phyloP scores from a whole-genome alignment of 345 rosid genomes.

The Litchi chinensis region DNA sequence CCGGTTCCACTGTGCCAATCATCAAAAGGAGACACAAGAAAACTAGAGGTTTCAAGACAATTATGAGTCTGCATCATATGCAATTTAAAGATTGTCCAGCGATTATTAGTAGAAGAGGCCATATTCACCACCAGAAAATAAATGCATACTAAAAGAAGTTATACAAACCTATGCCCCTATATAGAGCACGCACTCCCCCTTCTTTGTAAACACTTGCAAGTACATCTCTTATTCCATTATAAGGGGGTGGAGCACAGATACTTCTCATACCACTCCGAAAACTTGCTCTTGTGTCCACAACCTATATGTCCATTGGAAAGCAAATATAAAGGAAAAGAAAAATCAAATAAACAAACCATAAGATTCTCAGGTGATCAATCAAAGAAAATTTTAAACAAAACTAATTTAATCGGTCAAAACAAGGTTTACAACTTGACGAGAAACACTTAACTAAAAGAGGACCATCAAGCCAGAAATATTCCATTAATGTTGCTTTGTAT shows the following conservation, averaged over 20 bases:
- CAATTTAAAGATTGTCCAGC: constrained; percentile 4
- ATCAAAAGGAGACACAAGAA: constrained; percentile 1
- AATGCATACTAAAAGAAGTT: constrained; percentile 10
- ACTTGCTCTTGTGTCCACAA: constrained; percentile 48
- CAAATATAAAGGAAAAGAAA: constrained; percentile 11
- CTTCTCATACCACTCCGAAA: constrained; percentile 40
- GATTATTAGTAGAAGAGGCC: not conserved
- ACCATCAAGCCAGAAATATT: not conserved
- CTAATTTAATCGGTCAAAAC: not conserved
- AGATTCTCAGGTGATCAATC: not conserved
- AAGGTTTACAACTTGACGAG: not conserved
- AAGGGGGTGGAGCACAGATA: constrained; percentile 53
- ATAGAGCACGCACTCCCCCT: constrained; percentile 80
- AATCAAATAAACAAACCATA: not conserved
- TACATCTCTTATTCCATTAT: constrained; percentile 75
- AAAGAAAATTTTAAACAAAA: not conserved
- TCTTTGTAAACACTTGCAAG: constrained; percentile 72
- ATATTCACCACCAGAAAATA: not conserved
- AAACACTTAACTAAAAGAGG: not conserved
- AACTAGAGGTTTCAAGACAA: constrained; percentile 7
- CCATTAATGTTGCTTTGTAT: not conserved
- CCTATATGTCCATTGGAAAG: constrained; percentile 43
- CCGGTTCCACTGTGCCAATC: not conserved
- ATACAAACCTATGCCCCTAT: constrained; percentile 84
- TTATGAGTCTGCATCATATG: not conserved